Conservation (phyloP, 352 stramenopile genomes). For the Globisporangium rhizosaccharum region DNA sequence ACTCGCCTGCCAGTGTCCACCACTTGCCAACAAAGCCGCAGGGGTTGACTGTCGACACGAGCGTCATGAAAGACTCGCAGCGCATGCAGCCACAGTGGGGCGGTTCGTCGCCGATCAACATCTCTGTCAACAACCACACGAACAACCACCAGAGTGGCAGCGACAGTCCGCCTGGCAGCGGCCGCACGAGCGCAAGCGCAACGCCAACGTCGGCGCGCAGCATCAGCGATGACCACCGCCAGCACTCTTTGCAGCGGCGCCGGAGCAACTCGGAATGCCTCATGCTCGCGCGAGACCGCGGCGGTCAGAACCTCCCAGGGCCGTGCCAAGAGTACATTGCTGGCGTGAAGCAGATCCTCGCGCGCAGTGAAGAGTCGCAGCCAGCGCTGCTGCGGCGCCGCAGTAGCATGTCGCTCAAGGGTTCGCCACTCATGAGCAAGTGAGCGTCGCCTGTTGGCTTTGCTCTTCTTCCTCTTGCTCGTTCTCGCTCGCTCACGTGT, state of each 20-base stretch:
- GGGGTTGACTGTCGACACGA: constrained; percentile 50
- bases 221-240: constrained; percentile 16
- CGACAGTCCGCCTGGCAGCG: constrained; percentile 10
- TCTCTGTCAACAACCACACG: constrained; percentile 6
- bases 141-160: neutral
- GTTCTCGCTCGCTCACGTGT: neutral
- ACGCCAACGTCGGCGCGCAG: constrained; percentile 27
- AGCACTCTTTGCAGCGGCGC: constrained; percentile 36
- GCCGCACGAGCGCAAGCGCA: constrained; percentile 16
- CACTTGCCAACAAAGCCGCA: constrained; percentile 18
- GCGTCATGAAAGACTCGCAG: constrained; percentile 22
- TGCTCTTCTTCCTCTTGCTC: too few relatives aligned
- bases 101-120: constrained; percentile 4
- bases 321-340: constrained; percentile 83
- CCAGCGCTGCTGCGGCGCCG: constrained; percentile 44
- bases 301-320: constrained; percentile 46
- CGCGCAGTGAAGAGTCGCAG: constrained; percentile 50
- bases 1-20: constrained; percentile 11
- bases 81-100: constrained; percentile 19
- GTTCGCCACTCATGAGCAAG: constrained; percentile 25
- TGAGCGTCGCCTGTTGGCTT: neutral
- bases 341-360: constrained; percentile 81
- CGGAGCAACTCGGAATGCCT: constrained; percentile 81
- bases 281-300: constrained; percentile 57
- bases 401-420: constrained; percentile 55